A percentile compares a stretch with the other conserved stretches of the same genome.
Evolutionary conservation across 2,329 filamentous ascomycete genomes (phyloP).

Genomic region (Hortaea sp.): DNA sequence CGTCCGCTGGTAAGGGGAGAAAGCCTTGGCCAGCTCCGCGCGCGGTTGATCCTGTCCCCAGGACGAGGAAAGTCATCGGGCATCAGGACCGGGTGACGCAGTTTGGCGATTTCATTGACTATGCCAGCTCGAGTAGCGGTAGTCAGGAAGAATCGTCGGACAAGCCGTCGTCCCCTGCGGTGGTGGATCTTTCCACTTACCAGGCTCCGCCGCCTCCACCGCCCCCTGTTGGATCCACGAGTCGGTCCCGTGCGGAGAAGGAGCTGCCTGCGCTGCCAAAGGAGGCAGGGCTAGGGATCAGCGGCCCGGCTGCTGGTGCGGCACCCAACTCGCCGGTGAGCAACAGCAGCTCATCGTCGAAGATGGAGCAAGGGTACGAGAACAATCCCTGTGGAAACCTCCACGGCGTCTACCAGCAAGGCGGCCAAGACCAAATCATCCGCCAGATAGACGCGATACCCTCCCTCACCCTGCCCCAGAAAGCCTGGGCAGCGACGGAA

Average conservation of each 20-base stretch:
- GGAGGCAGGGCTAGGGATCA: no score
- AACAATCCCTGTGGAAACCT: no score
- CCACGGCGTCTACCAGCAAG: no score
- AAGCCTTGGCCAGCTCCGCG: not conserved
- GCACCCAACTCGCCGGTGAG: no score
- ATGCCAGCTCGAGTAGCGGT: not conserved
- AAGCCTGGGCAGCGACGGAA: not conserved
- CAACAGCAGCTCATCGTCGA: no score
- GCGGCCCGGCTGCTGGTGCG: no score
- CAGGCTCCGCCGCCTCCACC: not conserved
- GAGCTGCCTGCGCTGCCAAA: no score
- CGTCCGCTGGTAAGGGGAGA: no score
- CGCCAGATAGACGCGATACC: not conserved
- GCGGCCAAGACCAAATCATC: not conserved
- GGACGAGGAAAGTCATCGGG: not conserved
- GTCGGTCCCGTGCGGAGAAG: not conserved
- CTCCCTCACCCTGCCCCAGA: not conserved
- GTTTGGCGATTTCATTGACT: constrained; percentile 2
- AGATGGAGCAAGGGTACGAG: no score
- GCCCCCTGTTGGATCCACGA: not conserved
- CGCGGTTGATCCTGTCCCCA: not conserved
- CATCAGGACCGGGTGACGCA: not conserved
- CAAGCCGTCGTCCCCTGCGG: not conserved
- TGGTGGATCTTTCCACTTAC: not conserved
- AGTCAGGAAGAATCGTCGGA: no score